These are phyloP conservation scores for Tagetes erecta DNA, from an alignment of 129 eudicot genomes.

Conservation along the genomic window DNA sequence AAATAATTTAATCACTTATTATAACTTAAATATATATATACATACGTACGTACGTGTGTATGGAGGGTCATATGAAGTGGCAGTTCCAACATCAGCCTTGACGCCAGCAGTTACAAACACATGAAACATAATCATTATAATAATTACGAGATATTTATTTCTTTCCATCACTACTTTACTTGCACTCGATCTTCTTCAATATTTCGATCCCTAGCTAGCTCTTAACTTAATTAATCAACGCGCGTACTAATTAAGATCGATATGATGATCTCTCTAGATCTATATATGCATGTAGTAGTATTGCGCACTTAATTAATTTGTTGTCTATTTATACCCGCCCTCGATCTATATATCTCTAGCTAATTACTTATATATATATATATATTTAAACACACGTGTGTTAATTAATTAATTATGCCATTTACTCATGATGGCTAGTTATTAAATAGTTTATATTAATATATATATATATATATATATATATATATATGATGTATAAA, in stretches of 20 bases:
- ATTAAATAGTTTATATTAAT: no score
- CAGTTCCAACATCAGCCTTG: slow-evolving; percentile 56
- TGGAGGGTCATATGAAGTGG: slow-evolving; percentile 56
- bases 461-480: background rate
- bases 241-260: no score
- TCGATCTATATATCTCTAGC: background rate
- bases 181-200: no score
- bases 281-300: no score
- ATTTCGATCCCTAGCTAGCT: no score
- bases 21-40: background rate
- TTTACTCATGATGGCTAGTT: no score
- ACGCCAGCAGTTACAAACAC: slow-evolving; percentile 6
- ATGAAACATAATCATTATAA: slow-evolving; percentile 7
- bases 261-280: background rate
- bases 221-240: no score
- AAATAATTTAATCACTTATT: no score
- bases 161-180: slow-evolving; percentile 17
- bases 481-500: background rate
- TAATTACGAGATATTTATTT: background rate
- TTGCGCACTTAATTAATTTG: background rate
- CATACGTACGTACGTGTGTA: slow-evolving; percentile 48
- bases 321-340: slow-evolving; percentile 9
- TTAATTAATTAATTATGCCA: no score
- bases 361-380: no score
- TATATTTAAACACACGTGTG: background rate